Conservation (phyloP, 208 protist species). For the Crithidia acanthocephali region DNA sequence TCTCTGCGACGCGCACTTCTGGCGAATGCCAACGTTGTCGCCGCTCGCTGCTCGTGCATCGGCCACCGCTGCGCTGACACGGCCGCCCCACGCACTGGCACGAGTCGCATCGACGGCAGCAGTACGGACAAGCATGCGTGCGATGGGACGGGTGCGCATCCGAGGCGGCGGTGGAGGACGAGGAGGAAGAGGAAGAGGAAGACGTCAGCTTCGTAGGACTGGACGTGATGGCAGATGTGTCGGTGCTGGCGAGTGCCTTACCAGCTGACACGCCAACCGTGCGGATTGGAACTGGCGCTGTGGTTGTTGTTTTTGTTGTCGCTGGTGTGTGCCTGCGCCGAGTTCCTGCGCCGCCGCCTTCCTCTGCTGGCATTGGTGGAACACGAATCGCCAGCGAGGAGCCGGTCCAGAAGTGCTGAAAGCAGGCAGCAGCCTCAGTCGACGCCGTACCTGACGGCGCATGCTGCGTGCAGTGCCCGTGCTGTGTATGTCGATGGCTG, state of each 20-base stretch:
- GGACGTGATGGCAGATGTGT: conserved; percentile 28
- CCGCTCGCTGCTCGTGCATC: background rate
- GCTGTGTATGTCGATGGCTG: too few species aligned
- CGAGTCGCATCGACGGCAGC: conserved; percentile 20
- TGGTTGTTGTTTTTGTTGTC: background rate
- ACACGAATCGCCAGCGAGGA: conserved; percentile 9
- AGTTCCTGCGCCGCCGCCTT: background rate
- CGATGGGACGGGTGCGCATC: too few species aligned
- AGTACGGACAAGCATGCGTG: conserved; percentile 18
- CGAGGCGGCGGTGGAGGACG: too few species aligned
- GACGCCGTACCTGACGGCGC: too few species aligned
- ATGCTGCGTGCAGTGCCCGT: too few species aligned
- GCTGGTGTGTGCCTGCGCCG: background rate
- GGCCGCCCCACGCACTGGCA: conserved; percentile 17
- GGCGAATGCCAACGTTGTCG: background rate
- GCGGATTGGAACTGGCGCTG: background rate
- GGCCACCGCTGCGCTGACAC: conserved; percentile 2
- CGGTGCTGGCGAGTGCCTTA: conserved; percentile 18
- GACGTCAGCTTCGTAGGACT: conserved; percentile 26
- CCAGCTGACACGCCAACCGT: background rate
- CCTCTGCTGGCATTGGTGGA: conserved; percentile 11
- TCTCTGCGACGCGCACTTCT: too few species aligned
- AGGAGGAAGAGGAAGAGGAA: conserved; percentile 3
- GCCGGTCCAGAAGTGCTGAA: background rate
- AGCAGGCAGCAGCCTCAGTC: background rate